These are phyloP conservation scores for Myrmaecium sp. DNA, from an alignment of 2,329 filamentous ascomycete species.

Conservation along the genomic window DNA sequence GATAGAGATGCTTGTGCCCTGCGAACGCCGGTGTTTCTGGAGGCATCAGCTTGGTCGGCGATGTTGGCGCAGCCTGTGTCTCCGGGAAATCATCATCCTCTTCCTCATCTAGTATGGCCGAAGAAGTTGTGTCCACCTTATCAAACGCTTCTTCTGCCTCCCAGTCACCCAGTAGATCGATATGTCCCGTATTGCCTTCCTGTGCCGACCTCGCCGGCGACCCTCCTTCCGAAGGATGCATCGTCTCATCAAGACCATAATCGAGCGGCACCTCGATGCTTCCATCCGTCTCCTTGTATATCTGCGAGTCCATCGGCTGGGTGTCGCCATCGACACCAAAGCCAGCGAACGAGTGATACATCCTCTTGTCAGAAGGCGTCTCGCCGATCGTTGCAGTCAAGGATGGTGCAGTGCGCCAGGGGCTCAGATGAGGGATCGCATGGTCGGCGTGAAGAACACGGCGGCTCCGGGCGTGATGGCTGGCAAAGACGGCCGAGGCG, in stretches of 20 bases:
- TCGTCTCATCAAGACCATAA: slow-evolving; percentile 1
- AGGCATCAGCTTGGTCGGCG: slow-evolving; percentile 16
- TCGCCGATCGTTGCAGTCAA: neutral
- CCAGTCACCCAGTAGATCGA: slow-evolving; percentile 14
- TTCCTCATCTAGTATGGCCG: slow-evolving; percentile 13
- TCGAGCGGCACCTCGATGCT: slow-evolving; percentile 5
- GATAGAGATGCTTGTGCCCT: slow-evolving; percentile 21
- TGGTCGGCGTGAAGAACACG: too few relatives aligned
- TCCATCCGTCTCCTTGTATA: slow-evolving; percentile 24
- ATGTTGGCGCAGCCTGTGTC: slow-evolving; percentile 8
- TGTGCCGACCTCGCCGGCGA: slow-evolving; percentile 1
- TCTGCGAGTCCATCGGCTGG: slow-evolving; percentile 29
- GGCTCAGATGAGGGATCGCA: slow-evolving; percentile 3
- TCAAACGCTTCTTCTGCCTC: slow-evolving; percentile 1
- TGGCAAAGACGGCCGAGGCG: too few relatives aligned
- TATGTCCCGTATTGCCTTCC: slow-evolving; percentile 14
- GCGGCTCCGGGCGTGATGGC: too few relatives aligned
- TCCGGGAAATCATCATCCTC: slow-evolving; percentile 6
- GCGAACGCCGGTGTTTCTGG: slow-evolving; percentile 26
- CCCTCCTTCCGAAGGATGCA: neutral
- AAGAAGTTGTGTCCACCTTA: slow-evolving; percentile 8
- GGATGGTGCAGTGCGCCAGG: slow-evolving; percentile 3
- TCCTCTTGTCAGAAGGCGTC: too few relatives aligned
- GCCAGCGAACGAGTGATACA: slow-evolving; percentile 20
- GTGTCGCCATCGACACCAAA: slow-evolving; percentile 26